Conservation (phyloP, 306 rosid species). For the Mimosa pudica region DNA sequence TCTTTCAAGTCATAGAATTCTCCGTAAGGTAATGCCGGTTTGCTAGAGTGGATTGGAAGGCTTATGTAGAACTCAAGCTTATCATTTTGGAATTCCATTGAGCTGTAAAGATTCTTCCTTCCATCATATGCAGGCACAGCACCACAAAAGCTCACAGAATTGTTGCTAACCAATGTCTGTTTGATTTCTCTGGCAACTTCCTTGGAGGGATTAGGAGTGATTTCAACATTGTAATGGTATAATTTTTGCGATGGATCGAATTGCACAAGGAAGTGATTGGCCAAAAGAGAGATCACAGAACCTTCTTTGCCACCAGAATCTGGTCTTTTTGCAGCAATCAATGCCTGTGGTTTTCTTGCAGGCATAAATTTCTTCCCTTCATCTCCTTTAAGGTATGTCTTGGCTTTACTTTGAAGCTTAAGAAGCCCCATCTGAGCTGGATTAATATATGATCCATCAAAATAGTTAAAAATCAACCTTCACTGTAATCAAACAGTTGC, state of each 20-base stretch:
- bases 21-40: slow-evolving; percentile 41
- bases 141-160: slow-evolving; percentile 64
- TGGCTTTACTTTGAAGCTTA: slow-evolving; percentile 45
- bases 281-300: slow-evolving; percentile 70
- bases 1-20: slow-evolving; percentile 47
- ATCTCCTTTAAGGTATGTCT: slow-evolving; percentile 48
- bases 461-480: slow-evolving; percentile 7
- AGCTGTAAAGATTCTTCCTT: slow-evolving; percentile 84
- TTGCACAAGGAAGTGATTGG: slow-evolving; percentile 89
- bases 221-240: slow-evolving; percentile 93
- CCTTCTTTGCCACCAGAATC: slow-evolving; percentile 97
- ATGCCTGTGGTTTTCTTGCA: slow-evolving; percentile 53
- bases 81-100: slow-evolving; percentile 74
- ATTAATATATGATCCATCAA: slow-evolving; percentile 32
- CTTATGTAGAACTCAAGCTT: slow-evolving; percentile 81
- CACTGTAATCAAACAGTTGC: background rate
- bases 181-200: slow-evolving; percentile 83
- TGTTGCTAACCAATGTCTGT: slow-evolving; percentile 67
- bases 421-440: slow-evolving; percentile 56
- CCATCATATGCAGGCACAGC: slow-evolving; percentile 90
- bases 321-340: slow-evolving; percentile 84
- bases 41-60: slow-evolving; percentile 69
- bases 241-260: slow-evolving; percentile 71
- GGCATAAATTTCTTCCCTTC: slow-evolving; percentile 50
- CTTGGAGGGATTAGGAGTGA: slow-evolving; percentile 88